These are phyloP conservation scores for Geranium incanum DNA, from an alignment of 441 rosid species.

Conservation along the genomic window DNA sequence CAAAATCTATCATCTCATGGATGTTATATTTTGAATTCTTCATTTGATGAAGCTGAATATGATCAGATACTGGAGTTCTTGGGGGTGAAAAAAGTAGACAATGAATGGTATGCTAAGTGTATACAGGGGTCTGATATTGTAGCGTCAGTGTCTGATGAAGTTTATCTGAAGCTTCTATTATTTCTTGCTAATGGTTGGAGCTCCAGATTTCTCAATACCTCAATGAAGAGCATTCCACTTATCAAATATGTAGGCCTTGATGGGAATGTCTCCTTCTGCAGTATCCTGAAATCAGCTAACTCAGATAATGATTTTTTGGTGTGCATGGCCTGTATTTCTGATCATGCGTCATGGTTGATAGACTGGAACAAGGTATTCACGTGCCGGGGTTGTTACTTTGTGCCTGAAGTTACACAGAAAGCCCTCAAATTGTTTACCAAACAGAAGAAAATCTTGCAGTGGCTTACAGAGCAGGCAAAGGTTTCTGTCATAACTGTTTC, in stretches of 20 bases:
- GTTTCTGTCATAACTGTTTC: constrained; percentile 21
- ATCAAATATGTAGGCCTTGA: constrained; percentile 35
- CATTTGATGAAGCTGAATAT: constrained; percentile 36
- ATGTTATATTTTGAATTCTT: constrained; percentile 31
- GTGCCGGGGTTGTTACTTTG: constrained; percentile 27
- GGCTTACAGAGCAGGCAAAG: constrained; percentile 33
- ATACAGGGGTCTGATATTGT: constrained; percentile 44
- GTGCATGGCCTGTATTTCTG: constrained; percentile 19
- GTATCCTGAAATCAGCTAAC: constrained; percentile 21
- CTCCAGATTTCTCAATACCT: constrained; percentile 26
- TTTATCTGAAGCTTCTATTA: constrained; percentile 40
- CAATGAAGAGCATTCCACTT: constrained; percentile 34
- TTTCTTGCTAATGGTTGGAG: constrained; percentile 49
- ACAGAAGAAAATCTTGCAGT: constrained; percentile 21
- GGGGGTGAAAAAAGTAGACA: constrained; percentile 34
- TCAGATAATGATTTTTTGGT: not conserved
- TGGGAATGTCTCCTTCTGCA: constrained; percentile 32
- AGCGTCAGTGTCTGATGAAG: constrained; percentile 36
- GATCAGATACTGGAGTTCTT: constrained; percentile 41
- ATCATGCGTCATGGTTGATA: constrained; percentile 36
- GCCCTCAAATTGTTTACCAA: constrained; percentile 23
- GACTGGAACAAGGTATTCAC: constrained; percentile 47
- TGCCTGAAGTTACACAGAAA: constrained; percentile 33
- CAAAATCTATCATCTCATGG: constrained; percentile 54
- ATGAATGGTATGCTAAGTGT: constrained; percentile 55